These are phyloP conservation scores for Brassica cretica DNA, from an alignment of 345 rosid species.

Conservation along the genomic window DNA sequence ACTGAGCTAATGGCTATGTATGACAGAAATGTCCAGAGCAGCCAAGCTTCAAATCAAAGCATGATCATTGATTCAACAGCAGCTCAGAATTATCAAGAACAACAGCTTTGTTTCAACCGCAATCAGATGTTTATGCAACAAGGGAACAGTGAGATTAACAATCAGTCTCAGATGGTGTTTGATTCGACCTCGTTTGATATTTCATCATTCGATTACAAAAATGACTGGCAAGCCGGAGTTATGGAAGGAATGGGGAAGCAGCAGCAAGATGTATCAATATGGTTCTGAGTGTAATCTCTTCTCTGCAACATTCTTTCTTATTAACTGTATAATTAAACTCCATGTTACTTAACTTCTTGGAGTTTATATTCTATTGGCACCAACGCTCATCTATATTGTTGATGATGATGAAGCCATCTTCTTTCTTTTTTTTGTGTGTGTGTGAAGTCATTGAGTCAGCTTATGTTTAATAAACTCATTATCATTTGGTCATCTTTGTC, in stretches of 20 bases:
- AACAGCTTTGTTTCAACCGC: slow-evolving; percentile 40
- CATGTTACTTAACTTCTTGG: slow-evolving; percentile 23
- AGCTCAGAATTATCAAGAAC: slow-evolving; percentile 55
- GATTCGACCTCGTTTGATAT: slow-evolving; percentile 47
- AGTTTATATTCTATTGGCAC: slow-evolving; percentile 28
- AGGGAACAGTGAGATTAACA: slow-evolving; percentile 34
- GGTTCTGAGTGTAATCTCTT: slow-evolving; percentile 46
- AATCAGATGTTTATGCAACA: slow-evolving; percentile 59
- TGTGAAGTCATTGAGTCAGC: slow-evolving; percentile 9
- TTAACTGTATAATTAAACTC: slow-evolving; percentile 5
- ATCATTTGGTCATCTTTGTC: background rate
- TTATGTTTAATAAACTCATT: slow-evolving; percentile 23
- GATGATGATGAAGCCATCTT: slow-evolving; percentile 34
- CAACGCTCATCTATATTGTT: slow-evolving; percentile 33
- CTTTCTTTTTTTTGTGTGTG: background rate
- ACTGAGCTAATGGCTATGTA: slow-evolving; percentile 56
- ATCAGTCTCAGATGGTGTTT: slow-evolving; percentile 48
- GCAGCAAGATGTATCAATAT: slow-evolving; percentile 61
- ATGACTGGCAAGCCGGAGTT: slow-evolving; percentile 57
- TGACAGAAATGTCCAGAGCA: slow-evolving; percentile 45
- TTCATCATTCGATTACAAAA: slow-evolving; percentile 60
- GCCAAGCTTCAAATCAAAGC: slow-evolving; percentile 28
- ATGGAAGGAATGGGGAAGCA: slow-evolving; percentile 49
- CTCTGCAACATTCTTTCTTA: slow-evolving; percentile 28
- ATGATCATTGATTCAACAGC: slow-evolving; percentile 42